phyloP scores from a whole-genome alignment of 2,329 filamentous ascomycete genomes.

The Fusarium ramigenum region DNA sequence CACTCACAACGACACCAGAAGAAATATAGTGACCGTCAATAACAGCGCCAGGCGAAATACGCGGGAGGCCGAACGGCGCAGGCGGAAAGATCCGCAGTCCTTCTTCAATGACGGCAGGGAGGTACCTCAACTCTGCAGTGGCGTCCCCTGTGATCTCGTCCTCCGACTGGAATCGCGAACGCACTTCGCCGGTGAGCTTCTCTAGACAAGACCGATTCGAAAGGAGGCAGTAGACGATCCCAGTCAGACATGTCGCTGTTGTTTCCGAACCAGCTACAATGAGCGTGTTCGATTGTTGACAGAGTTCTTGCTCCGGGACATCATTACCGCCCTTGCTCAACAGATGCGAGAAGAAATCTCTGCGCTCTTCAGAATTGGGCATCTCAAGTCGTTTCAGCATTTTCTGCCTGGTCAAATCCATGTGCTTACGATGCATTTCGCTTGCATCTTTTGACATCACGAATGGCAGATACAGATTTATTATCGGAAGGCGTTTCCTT shows the following conservation, averaged over 20 bases:
- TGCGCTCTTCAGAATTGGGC: background rate
- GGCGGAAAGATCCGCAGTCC: background rate
- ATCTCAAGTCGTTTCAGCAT: background rate
- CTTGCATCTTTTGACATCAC: background rate
- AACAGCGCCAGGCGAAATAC: background rate
- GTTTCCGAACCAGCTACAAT: background rate
- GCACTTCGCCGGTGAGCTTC: background rate
- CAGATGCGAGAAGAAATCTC: background rate
- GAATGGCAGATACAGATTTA: background rate
- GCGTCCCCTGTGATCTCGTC: background rate
- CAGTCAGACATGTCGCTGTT: background rate
- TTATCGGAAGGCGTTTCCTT: background rate
- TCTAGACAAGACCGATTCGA: background rate
- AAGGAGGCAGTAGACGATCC: background rate
- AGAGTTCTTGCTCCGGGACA: background rate
- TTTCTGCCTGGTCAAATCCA: background rate
- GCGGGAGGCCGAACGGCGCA: background rate
- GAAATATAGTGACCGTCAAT: background rate
- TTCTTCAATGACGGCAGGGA: background rate
- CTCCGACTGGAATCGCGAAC: background rate
- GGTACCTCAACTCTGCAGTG: background rate
- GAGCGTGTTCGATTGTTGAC: background rate
- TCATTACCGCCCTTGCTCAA: background rate
- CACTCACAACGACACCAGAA: background rate
- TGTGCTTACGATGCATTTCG: background rate